These are phyloP conservation scores for Danielia oregonensis DNA, from an alignment of 805 yeast species.

Conservation along the genomic window DNA sequence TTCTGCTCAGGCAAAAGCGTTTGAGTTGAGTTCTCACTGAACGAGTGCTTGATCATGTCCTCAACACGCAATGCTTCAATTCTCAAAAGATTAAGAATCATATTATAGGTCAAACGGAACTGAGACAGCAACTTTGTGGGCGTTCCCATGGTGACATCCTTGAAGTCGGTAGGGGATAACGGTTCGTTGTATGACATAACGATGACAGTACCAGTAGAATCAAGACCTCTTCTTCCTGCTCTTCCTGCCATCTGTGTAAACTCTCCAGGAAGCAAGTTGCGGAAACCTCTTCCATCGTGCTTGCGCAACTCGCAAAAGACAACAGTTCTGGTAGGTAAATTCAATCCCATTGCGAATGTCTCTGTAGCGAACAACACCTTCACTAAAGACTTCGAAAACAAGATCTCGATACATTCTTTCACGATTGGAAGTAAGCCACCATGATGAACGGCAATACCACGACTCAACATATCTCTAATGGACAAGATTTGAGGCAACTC, in stretches of 20 bases:
- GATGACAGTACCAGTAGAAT: slow-evolving; percentile 89
- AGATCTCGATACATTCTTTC: slow-evolving; percentile 87
- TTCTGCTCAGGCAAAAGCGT: slow-evolving; percentile 83
- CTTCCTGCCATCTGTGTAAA: slow-evolving; percentile 99
- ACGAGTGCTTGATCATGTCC: slow-evolving; percentile 95
- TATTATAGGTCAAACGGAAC: slow-evolving; percentile 89
- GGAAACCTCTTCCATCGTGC: slow-evolving; percentile 82
- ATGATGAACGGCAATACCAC: slow-evolving; percentile 96
- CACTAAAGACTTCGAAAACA: slow-evolving; percentile 81
- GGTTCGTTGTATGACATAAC: slow-evolving; percentile 80
- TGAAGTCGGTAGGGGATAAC: slow-evolving; percentile 52
- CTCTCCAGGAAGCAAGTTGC: slow-evolving; percentile 90
- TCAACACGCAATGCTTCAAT: slow-evolving; percentile 96
- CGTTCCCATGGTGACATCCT: slow-evolving; percentile 79
- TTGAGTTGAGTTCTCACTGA: slow-evolving; percentile 87
- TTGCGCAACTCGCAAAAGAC: slow-evolving; percentile 82
- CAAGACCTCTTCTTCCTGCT: slow-evolving; percentile 97
- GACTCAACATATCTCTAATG: slow-evolving; percentile 72
- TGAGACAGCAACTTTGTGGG: slow-evolving; percentile 91
- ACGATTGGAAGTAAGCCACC: slow-evolving; percentile 92
- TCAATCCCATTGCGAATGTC: slow-evolving; percentile 98
- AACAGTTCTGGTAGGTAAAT: slow-evolving; percentile 94
- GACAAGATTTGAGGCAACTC: slow-evolving; percentile 87
- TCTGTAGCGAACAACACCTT: slow-evolving; percentile 95
- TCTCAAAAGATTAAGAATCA: slow-evolving; percentile 87